Evolutionary conservation across 2,329 filamentous ascomycete genomes (phyloP), one percentile per base, ranked within the genome.

Genomic region (Epichloe festucae): DNA sequence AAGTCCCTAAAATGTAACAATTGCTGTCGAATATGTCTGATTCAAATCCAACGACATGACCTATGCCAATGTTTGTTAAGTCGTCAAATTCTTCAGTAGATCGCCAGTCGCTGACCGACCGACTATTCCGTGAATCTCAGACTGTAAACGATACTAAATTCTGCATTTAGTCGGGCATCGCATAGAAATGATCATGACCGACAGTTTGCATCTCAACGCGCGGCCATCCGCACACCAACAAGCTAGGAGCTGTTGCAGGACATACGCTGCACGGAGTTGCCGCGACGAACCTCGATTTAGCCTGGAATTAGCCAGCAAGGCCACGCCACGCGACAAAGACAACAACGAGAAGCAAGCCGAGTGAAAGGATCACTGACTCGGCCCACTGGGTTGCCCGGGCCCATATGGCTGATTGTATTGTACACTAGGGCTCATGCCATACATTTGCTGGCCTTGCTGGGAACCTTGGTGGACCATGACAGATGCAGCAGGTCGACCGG

Each of bases 381-480:
- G 84, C 59, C 77, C 81, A 57, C 60, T 66, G 46, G 79, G 78
- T 58, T 86, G 85, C 58, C 85, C 85, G 35, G 81, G 79, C 53
- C 75, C 73, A 67, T 85, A 89, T 50, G 85, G 85, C 63, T 89
- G 86, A 61, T 82, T 85, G 62, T 85, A 87, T 63, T 84, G 84
- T 67, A 84, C 77, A 50, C 75, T 82, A 43, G 84, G 84, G 60
- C 83, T 86, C 83, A 90, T 87, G 56, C 79, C 85, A 73, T 78
- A 90, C 70, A 74, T 80, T 61, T 72, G 81, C 64, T 94, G 89
- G 41, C 90, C 89, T 66, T 95, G 90, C 62, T 96, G 91, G 31
- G 90, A 96, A 51, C 88, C 88, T 70, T 95, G 89, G 58, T 90
- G 90, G 61, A 84, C 87, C 91, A 97, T 97, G 83, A 94, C 89